phyloP scores from a whole-genome alignment of 768 basidiomycete genomes.

The Lentinula lateritia region DNA sequence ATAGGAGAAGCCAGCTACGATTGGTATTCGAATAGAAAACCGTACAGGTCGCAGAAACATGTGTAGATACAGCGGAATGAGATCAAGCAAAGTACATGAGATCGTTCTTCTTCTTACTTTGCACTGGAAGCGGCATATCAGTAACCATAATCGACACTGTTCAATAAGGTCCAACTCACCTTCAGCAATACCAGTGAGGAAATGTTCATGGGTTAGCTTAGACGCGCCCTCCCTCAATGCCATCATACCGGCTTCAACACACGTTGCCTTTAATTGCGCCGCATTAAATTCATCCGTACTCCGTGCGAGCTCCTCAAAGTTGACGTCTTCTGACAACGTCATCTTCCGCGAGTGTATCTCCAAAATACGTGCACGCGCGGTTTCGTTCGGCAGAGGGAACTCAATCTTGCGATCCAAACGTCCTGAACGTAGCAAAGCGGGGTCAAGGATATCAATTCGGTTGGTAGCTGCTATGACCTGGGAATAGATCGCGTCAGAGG shows the following conservation, averaged over 20 bases:
- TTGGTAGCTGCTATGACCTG: conserved; percentile 99
- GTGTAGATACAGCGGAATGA: not conserved
- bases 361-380: conserved; percentile 91
- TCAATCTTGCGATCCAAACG: conserved; percentile 98
- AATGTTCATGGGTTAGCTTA: conserved; percentile 90
- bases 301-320: conserved; percentile 94
- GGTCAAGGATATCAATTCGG: conserved; percentile 97
- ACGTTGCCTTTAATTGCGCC: conserved; percentile 95
- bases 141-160: not conserved
- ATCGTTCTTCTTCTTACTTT: conserved; percentile 99
- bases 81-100: conserved; percentile 88
- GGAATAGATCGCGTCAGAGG: conserved; percentile 7
- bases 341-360: conserved; percentile 98
- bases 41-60: not conserved
- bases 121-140: conserved; percentile 51
- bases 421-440: conserved; percentile 95
- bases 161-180: conserved; percentile 36
- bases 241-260: conserved; percentile 99
- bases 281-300: conserved; percentile 99
- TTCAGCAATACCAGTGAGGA: conserved; percentile 87
- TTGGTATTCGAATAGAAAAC: not conserved
- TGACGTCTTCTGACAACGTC: conserved; percentile 81
- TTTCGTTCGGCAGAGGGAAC: conserved; percentile 95
- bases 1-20: not conserved
- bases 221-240: conserved; percentile 89